Conservation (phyloP, 495 filamentous ascomycete species). For the Talaromyces trachyspermus region DNA sequence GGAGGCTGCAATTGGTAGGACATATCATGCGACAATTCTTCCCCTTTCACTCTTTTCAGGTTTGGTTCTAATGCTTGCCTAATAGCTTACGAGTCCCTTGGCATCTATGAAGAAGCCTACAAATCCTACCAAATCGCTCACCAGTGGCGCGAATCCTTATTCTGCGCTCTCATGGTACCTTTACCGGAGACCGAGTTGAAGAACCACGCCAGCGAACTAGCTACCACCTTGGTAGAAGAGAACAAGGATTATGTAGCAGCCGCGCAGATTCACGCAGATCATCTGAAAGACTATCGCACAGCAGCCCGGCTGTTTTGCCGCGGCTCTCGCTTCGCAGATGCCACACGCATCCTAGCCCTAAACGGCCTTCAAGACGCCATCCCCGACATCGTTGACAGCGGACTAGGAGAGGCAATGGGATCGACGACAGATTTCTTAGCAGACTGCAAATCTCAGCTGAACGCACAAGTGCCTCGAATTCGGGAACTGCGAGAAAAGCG, state of each 20-base stretch:
- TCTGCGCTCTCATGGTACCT: conserved; percentile 59
- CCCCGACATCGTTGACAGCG: conserved; percentile 59
- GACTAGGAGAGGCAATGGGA: conserved; percentile 69
- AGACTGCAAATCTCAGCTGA: conserved; percentile 79
- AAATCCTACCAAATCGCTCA: conserved; percentile 74
- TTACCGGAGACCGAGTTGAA: conserved; percentile 48
- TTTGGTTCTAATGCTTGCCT: not conserved
- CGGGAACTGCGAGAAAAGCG: conserved; percentile 74
- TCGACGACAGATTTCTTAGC: conserved; percentile 80
- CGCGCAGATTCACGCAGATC: conserved; percentile 71
- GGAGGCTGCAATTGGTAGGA: conserved; percentile 67
- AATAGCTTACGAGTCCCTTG: conserved; percentile 78
- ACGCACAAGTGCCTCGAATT: conserved; percentile 77
- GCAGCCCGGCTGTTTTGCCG: conserved; percentile 71
- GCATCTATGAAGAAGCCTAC: conserved; percentile 60
- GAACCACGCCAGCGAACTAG: conserved; percentile 58
- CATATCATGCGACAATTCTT: not conserved
- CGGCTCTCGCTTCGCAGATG: conserved; percentile 76
- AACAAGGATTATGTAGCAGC: conserved; percentile 74
- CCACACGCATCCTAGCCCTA: conserved; percentile 59
- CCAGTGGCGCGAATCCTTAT: conserved; percentile 85
- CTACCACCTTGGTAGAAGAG: conserved; percentile 71
- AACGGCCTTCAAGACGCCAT: conserved; percentile 41
- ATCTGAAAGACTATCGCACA: conserved; percentile 60
- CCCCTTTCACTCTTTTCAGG: not conserved